phyloP scores from a whole-genome alignment of 2,329 filamentous ascomycete genomes.

The Claviceps fusiformis region DNA sequence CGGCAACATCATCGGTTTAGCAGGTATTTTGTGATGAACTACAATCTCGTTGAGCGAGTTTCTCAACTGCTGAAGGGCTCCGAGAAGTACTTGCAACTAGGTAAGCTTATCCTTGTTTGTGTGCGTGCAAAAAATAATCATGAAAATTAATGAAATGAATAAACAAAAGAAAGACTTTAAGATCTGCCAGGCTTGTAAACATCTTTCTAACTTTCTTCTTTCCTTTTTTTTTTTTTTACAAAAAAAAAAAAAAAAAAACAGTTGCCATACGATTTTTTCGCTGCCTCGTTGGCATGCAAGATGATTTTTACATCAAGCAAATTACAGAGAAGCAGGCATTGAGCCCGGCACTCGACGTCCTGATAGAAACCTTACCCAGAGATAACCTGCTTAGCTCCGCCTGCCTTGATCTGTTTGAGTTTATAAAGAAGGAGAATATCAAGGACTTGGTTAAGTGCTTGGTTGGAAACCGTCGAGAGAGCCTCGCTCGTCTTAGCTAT shows the following conservation, averaged over 20 bases:
- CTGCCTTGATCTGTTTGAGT: slow-evolving; percentile 87
- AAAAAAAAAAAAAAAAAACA: slow-evolving; percentile 19
- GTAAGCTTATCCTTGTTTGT: slow-evolving; percentile 32
- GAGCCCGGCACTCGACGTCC: slow-evolving; percentile 70
- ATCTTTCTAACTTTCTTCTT: not conserved
- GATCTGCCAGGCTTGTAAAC: not conserved
- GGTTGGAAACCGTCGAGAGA: slow-evolving; percentile 71
- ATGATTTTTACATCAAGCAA: slow-evolving; percentile 82
- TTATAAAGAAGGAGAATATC: slow-evolving; percentile 68
- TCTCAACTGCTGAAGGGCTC: slow-evolving; percentile 68
- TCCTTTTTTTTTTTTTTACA: not conserved
- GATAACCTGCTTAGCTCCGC: slow-evolving; percentile 92
- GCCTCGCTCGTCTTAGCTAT: slow-evolving; percentile 61
- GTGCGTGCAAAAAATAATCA: not conserved
- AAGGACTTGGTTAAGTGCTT: slow-evolving; percentile 74
- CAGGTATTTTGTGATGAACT: slow-evolving; percentile 73
- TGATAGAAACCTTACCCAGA: slow-evolving; percentile 73
- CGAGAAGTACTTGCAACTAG: slow-evolving; percentile 86
- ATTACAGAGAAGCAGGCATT: slow-evolving; percentile 71
- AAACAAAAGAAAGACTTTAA: too few species aligned
- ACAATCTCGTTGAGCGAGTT: slow-evolving; percentile 66
- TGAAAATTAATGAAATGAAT: too few species aligned
- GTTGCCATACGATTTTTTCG: slow-evolving; percentile 91
- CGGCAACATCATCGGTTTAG: slow-evolving; percentile 76
- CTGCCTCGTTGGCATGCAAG: slow-evolving; percentile 68